A percentile compares a stretch with the other conserved stretches of the same genome.
phyloP scores from a whole-genome alignment of 352 stramenopile genomes.

The Globisporangium heterothallicum region DNA sequence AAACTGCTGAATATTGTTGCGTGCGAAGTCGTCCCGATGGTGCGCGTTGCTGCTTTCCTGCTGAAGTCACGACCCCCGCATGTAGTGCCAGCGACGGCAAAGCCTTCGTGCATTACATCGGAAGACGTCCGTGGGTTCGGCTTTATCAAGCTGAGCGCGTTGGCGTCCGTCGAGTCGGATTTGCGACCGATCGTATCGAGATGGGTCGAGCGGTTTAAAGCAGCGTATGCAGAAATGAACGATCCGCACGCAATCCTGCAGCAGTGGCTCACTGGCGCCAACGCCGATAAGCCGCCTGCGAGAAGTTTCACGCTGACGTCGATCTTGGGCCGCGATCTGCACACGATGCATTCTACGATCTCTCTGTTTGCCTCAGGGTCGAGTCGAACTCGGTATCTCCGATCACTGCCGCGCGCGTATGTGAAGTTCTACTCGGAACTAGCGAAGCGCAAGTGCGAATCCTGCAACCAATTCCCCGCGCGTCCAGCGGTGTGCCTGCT shows the following conservation, averaged over 20 bases:
- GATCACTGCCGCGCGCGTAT: slow-evolving; percentile 66
- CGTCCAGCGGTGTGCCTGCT: slow-evolving; percentile 82
- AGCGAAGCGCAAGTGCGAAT: slow-evolving; percentile 69
- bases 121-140: slow-evolving; percentile 38
- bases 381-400: slow-evolving; percentile 66
- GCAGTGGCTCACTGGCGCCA: slow-evolving; percentile 74
- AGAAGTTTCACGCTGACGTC: slow-evolving; percentile 27
- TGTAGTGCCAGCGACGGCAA: slow-evolving; percentile 16
- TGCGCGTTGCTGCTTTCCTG: slow-evolving; percentile 65
- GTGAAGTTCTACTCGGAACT: slow-evolving; percentile 84
- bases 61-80: slow-evolving; percentile 27
- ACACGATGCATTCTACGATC: slow-evolving; percentile 75
- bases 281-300: slow-evolving; percentile 23
- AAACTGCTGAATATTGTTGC: slow-evolving; percentile 73
- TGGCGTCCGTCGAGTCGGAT: slow-evolving; percentile 13
- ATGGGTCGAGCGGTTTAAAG: slow-evolving; percentile 65
- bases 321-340: slow-evolving; percentile 58
- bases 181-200: slow-evolving; percentile 37
- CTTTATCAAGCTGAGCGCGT: slow-evolving; percentile 37
- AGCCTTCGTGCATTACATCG: slow-evolving; percentile 57
- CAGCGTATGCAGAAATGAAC: slow-evolving; percentile 74
- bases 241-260: slow-evolving; percentile 58
- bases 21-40: slow-evolving; percentile 65
- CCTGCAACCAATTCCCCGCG: slow-evolving; percentile 74
- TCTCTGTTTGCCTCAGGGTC: slow-evolving; percentile 59